phyloP scores from a whole-genome alignment of 106 monocot genomes.

The Iris macrosiphon region DNA sequence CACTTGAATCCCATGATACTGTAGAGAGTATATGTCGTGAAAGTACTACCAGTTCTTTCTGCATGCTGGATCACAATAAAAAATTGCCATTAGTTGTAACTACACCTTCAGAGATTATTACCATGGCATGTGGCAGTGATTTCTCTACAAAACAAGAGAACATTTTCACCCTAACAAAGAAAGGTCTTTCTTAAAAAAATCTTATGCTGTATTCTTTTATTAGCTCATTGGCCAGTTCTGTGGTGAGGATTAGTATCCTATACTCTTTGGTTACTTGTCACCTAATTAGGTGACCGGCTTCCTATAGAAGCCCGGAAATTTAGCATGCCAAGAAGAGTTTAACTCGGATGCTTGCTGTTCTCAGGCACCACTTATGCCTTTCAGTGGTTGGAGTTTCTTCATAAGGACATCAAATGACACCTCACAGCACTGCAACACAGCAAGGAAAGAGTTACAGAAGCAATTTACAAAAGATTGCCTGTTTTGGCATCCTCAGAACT shows the following conservation, averaged over 20 bases:
- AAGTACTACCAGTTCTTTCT: not conserved
- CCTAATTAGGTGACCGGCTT: not conserved
- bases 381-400: not conserved
- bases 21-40: not conserved
- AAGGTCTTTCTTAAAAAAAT: slow-evolving; percentile 1
- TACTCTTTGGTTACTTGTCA: not conserved
- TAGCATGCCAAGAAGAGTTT: not conserved
- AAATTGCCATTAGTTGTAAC: not conserved
- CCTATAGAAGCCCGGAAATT: not conserved
- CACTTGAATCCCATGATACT: not conserved
- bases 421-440: too few relatives aligned
- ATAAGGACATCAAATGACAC: not conserved
- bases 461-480: not conserved
- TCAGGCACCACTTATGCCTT: not conserved
- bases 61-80: not conserved
- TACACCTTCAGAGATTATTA: not conserved
- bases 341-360: not conserved
- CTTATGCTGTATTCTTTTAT: not conserved
- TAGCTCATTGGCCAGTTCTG: not conserved
- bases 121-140: not conserved
- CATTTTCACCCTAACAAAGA: not conserved
- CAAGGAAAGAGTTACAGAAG: not conserved
- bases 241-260: not conserved
- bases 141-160: not conserved
- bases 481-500: not conserved